phyloP scores from a whole-genome alignment of 2,329 filamentous ascomycete genomes.

The Neurospora crassa region DNA sequence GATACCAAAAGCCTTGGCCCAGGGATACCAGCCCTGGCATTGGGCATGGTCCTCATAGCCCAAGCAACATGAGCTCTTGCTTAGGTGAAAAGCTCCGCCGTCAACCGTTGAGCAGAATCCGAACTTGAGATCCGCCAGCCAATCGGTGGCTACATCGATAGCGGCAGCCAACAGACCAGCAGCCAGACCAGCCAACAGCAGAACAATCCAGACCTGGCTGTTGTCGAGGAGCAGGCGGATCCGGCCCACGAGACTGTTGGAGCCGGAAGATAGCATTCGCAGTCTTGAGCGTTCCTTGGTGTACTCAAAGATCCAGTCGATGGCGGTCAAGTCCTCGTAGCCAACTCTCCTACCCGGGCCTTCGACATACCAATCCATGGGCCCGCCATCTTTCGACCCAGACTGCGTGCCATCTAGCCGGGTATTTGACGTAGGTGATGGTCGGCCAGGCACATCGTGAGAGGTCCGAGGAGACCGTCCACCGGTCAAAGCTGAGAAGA shows the following conservation, averaged over 20 bases:
- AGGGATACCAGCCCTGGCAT: constrained; percentile 80
- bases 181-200: constrained; percentile 75
- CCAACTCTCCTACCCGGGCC: constrained; percentile 82
- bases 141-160: constrained; percentile 86
- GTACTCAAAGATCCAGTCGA: constrained; percentile 99
- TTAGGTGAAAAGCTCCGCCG: constrained; percentile 83
- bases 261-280: constrained; percentile 57
- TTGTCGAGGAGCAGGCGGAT: constrained; percentile 66
- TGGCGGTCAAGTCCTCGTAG: constrained; percentile 93
- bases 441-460: constrained; percentile 5
- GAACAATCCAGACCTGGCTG: constrained; percentile 83
- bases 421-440: constrained; percentile 2
- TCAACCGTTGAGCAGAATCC: constrained; percentile 76
- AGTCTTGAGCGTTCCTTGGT: constrained; percentile 88
- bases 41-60: constrained; percentile 76
- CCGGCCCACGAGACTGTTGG: constrained; percentile 63
- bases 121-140: constrained; percentile 85
- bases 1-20: constrained; percentile 67
- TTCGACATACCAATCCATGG: constrained; percentile 79
- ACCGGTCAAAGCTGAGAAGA: constrained; percentile 39
- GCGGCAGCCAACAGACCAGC: constrained; percentile 77
- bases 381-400: constrained; percentile 35
- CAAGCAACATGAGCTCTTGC: constrained; percentile 85
- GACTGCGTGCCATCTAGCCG: constrained; percentile 5
- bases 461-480: constrained; percentile 14